Conservation (phyloP, 225 moss, liverwort and hornwort species). For the Marchantia paleacea region DNA sequence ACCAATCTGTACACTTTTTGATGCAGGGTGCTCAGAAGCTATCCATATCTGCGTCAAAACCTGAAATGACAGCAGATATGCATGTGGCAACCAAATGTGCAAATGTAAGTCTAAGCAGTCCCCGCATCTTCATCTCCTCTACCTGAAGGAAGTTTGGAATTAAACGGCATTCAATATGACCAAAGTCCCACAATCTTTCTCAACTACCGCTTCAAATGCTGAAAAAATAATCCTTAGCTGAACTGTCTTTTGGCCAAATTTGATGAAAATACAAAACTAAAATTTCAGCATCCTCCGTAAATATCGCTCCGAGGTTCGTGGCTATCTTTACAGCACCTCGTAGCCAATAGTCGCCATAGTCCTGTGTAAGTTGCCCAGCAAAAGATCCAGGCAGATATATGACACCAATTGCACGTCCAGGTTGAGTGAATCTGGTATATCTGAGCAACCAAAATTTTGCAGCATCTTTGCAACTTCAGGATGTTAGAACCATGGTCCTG, state of each 20-base stretch:
- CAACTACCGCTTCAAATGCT: slow-evolving; percentile 9
- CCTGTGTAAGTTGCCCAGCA: neutral
- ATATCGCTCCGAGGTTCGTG: slow-evolving; percentile 10
- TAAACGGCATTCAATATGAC: neutral
- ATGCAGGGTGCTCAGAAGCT: slow-evolving; percentile 17
- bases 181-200: slow-evolving; percentile 12
- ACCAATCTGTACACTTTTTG: slow-evolving; percentile 20
- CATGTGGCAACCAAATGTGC: neutral
- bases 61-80: slow-evolving; percentile 2
- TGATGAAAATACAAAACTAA: neutral
- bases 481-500: neutral
- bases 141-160: neutral
- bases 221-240: slow-evolving; percentile 15
- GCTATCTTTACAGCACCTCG: slow-evolving; percentile 16
- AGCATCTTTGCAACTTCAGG: neutral
- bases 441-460: neutral
- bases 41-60: neutral
- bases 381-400: neutral
- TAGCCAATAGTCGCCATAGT: neutral
- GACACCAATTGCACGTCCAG: neutral
- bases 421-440: neutral
- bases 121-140: slow-evolving; percentile 18
- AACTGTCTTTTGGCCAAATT: neutral
- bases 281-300: neutral
- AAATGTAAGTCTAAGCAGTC: slow-evolving; percentile 3